A percentile compares a stretch with the other conserved stretches of the same genome.
phyloP scores from a whole-genome alignment of 139 green algal genomes.

The Nannochloris sp. region DNA sequence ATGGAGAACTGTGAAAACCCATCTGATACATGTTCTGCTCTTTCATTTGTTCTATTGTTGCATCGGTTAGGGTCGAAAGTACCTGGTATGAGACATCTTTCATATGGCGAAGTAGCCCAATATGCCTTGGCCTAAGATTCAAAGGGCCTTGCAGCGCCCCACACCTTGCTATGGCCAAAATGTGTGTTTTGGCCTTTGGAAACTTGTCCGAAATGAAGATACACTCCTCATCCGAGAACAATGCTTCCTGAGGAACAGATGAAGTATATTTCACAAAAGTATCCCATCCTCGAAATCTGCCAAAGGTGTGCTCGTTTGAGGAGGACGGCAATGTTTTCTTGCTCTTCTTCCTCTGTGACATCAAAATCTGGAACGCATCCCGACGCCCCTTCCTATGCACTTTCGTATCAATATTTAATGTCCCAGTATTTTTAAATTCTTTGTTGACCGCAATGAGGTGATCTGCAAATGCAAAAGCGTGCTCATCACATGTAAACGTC shows the following conservation, averaged over 20 bases:
- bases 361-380: neutral
- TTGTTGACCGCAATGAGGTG: conserved; percentile 18
- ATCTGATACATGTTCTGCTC: conserved; percentile 30
- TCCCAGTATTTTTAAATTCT: neutral
- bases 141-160: conserved; percentile 29
- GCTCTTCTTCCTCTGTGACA: neutral
- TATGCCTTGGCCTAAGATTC: conserved; percentile 28
- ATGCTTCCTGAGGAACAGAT: neutral
- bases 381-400: neutral
- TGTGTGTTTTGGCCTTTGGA: conserved; percentile 54
- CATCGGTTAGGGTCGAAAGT: too few species aligned
- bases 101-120: conserved; percentile 61
- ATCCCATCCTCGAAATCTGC: neutral
- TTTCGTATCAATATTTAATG: neutral
- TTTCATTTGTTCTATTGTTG: neutral
- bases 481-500: conserved; percentile 19
- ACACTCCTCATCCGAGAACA: conserved; percentile 33
- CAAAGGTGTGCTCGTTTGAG: neutral
- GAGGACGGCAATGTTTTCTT: neutral
- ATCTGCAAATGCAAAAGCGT: conserved; percentile 30
- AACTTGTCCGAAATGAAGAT: conserved; percentile 49
- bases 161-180: conserved; percentile 50
- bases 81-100: neutral
- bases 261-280: neutral
- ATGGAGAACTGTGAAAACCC: conserved; percentile 73